Base-by-base conservation (phyloP, 2,329 filamentous ascomycete genomes). In the Fusarium nodosum region DNA sequence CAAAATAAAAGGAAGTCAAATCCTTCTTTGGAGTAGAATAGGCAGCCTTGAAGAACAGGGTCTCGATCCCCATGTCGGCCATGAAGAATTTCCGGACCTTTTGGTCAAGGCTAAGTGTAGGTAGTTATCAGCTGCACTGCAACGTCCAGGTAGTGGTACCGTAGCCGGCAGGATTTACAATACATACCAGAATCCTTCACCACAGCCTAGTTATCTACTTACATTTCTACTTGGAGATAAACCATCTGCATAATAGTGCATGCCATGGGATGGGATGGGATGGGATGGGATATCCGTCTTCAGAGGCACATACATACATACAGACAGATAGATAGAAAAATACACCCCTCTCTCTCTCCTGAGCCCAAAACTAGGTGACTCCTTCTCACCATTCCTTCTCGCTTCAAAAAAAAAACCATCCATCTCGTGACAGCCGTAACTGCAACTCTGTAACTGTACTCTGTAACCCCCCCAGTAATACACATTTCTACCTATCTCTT, bases 1-100 rank as follows among this genome's bases (percentile, higher is more conserved):
- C 59, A 59, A 62, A 59, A 55, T 59, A 51, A 45, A 36, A 51
- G 15, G 50, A 36, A 51, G 15, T 30, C 54, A 36, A 44, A 30
- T 41, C 44, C 57, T 34, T 41, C 20, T 39, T 20, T 26, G 13
- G 18, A 20, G 36, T 22, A 18, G 4, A 26, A 56, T 16, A 31
- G 11, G 44, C 18, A 30, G 10, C 16, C 24, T 24, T 38, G 36
- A 38, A n/a, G 12, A 48, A 30, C 26, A 30, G 18, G 47, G 47
- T 39, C 38, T 41, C 28, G 20, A 44, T 44, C 36, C 34, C 18
- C 47, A 34, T 34, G 22, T 51, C 24, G 34, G 13, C 5, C 26
- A 28, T n/a, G 30, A 33, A 36, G 26, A 34, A 33, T 48, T 38
- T 36, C n/a, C 30, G 33, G 44, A 20, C 33, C 31, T 13, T 61